These are phyloP conservation scores for Pseudoscleropodium purum DNA, from an alignment of 225 moss, liverwort and hornwort species.

Conservation along the genomic window DNA sequence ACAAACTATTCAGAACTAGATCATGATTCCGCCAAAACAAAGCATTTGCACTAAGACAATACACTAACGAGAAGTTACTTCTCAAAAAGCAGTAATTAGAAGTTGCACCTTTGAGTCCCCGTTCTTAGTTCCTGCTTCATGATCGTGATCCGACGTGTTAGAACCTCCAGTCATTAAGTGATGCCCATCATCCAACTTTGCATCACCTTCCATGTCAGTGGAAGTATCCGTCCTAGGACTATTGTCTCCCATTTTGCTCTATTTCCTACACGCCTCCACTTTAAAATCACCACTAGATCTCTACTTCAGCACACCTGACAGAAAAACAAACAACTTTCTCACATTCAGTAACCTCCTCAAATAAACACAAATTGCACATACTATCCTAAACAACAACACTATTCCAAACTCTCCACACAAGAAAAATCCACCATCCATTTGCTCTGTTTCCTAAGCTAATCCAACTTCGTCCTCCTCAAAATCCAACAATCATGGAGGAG, in stretches of 20 bases:
- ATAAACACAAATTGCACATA: background rate
- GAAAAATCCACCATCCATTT: background rate
- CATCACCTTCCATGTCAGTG: conserved; percentile 95
- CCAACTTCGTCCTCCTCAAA: background rate
- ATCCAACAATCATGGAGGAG: background rate
- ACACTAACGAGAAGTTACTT: background rate
- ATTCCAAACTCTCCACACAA: background rate
- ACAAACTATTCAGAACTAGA: background rate
- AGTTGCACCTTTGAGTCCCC: conserved; percentile 83
- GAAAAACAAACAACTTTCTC: background rate
- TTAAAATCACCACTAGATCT: conserved; percentile 1
- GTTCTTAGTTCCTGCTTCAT: conserved; percentile 84
- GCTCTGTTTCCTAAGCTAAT: background rate
- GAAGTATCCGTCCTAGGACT: conserved; percentile 98
- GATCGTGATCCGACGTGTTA: conserved; percentile 86
- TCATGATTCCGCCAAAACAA: background rate
- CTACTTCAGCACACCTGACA: conserved; percentile 23
- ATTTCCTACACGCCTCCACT: conserved; percentile 20
- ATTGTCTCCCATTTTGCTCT: conserved; percentile 80
- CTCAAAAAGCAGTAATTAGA: background rate
- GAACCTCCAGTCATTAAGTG: conserved; percentile 62
- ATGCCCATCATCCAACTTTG: conserved; percentile 87
- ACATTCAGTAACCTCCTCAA: background rate
- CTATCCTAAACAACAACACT: background rate
- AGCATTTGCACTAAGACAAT: background rate